A percentile compares a stretch with the other conserved stretches of the same genome.
Conservation (phyloP, 1,284 basidiomycete species). For the Dichomitus squalens region DNA sequence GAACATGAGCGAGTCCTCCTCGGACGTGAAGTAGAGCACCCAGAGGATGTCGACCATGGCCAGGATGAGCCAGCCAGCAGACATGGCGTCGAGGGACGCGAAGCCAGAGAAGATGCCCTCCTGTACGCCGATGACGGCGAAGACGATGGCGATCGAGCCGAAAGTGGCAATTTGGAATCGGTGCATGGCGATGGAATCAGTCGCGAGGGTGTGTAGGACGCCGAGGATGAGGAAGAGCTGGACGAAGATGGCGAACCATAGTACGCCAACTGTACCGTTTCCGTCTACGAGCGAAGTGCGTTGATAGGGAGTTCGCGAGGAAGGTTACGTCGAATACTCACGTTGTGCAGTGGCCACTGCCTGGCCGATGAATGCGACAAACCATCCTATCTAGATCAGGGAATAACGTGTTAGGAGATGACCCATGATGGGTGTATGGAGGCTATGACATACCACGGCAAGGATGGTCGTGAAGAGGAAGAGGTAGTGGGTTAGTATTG, state of each 20-base stretch:
- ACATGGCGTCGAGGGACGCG: constrained; percentile 77
- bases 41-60: constrained; percentile 91
- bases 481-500: constrained; percentile 87
- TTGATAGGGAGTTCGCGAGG: not conserved
- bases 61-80: constrained; percentile 93
- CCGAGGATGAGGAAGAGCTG: constrained; percentile 83
- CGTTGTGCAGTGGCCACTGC: constrained; percentile 66
- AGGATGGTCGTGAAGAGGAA: constrained; percentile 88
- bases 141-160: constrained; percentile 85
- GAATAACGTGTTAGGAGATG: constrained; percentile 11
- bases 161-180: constrained; percentile 90
- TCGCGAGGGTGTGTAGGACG: constrained; percentile 81
- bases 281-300: constrained; percentile 35
- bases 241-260: constrained; percentile 95
- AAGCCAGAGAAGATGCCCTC: constrained; percentile 56
- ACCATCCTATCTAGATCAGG: constrained; percentile 75
- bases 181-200: constrained; percentile 82
- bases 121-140: constrained; percentile 81
- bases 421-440: constrained; percentile 4
- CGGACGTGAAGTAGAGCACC: constrained; percentile 95
- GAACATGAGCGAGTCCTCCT: constrained; percentile 86
- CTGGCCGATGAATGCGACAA: constrained; percentile 89
- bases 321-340: constrained; percentile 38
- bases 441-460: constrained; percentile 59
- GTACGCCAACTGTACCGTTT: constrained; percentile 57